A percentile compares a stretch with the other conserved stretches of the same genome.
Conservation (phyloP, 768 basidiomycete species). For the Phallus indusiatus region DNA sequence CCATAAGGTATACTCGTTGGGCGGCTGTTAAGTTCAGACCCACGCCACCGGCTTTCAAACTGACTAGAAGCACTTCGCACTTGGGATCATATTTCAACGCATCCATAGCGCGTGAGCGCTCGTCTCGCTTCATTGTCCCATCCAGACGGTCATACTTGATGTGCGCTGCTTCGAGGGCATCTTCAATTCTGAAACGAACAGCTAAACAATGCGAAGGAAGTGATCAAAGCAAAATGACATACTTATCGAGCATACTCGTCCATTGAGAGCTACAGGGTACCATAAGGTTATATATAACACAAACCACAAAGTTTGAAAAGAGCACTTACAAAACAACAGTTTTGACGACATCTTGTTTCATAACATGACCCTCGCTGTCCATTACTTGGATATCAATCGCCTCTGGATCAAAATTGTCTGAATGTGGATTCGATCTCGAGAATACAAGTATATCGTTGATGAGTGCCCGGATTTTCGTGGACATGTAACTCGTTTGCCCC, state of each 20-base stretch:
- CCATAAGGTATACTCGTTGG: slow-evolving; percentile 89
- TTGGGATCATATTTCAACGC: slow-evolving; percentile 80
- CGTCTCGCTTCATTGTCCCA: slow-evolving; percentile 97
- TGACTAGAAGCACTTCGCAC: slow-evolving; percentile 92
- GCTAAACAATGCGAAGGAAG: neutral
- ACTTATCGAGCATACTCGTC: slow-evolving; percentile 93
- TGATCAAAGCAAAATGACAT: slow-evolving; percentile 18
- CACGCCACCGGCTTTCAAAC: slow-evolving; percentile 93
- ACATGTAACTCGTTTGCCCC: slow-evolving; percentile 60
- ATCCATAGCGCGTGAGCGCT: slow-evolving; percentile 87
- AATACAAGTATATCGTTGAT: slow-evolving; percentile 71
- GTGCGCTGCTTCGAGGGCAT: slow-evolving; percentile 69
- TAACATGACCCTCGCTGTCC: slow-evolving; percentile 58
- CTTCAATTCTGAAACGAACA: slow-evolving; percentile 57
- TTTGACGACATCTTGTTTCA: slow-evolving; percentile 70
- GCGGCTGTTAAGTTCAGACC: slow-evolving; percentile 94
- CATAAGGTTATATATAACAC: neutral
- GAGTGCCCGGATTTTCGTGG: slow-evolving; percentile 84
- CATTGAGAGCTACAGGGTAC: slow-evolving; percentile 65
- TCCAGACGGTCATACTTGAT: slow-evolving; percentile 91
- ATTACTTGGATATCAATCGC: slow-evolving; percentile 68
- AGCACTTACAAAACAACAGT: slow-evolving; percentile 87
- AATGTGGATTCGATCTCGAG: slow-evolving; percentile 79
- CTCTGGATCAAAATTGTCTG: slow-evolving; percentile 74
- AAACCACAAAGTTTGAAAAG: slow-evolving; percentile 6